Percentiles rank a stretch among this genome's conserved stretches.
These are phyloP conservation scores for Tetrapisispora nanseiensis DNA, from an alignment of 805 yeast genomes.

Conservation along the genomic window DNA sequence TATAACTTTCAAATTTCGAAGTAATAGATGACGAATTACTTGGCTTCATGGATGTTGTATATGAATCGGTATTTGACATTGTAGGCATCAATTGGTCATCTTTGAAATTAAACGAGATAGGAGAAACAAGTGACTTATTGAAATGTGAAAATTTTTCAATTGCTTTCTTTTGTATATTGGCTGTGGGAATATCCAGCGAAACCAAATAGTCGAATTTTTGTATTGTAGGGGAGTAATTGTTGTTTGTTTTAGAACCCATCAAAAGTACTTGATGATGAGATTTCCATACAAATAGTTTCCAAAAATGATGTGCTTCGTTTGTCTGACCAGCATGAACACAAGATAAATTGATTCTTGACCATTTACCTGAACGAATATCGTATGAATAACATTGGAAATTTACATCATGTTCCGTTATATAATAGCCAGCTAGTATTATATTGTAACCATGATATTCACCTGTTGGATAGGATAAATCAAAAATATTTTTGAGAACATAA, in stretches of 20 bases:
- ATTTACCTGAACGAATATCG: constrained; percentile 32
- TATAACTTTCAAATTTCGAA: constrained; percentile 52
- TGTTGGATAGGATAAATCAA: constrained; percentile 42
- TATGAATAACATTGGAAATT: constrained; percentile 25
- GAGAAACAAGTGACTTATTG: background rate
- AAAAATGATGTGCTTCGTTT: constrained; percentile 50
- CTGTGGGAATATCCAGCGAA: constrained; percentile 45
- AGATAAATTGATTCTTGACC: constrained; percentile 53
- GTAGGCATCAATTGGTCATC: background rate
- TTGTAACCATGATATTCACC: constrained; percentile 61
- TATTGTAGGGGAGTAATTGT: constrained; percentile 28
- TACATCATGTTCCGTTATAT: constrained; percentile 32
- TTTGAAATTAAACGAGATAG: background rate
- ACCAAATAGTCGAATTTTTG: constrained; percentile 37
- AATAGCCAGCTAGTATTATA: constrained; percentile 50
- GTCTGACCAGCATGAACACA: constrained; percentile 44
- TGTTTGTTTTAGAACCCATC: constrained; percentile 37
- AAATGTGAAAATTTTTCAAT: background rate
- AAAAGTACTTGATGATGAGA: constrained; percentile 65
- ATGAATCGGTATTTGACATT: background rate
- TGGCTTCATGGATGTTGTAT: constrained; percentile 4
- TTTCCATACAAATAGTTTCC: constrained; percentile 66
- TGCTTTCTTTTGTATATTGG: constrained; percentile 32
- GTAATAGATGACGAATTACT: constrained; percentile 12
- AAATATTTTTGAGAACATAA: constrained; percentile 19